Percentiles rank a stretch among this genome's conserved stretches.
phyloP scores from a whole-genome alignment of 192 early-diverging fungal genomes.

The Coemansia sp. region DNA sequence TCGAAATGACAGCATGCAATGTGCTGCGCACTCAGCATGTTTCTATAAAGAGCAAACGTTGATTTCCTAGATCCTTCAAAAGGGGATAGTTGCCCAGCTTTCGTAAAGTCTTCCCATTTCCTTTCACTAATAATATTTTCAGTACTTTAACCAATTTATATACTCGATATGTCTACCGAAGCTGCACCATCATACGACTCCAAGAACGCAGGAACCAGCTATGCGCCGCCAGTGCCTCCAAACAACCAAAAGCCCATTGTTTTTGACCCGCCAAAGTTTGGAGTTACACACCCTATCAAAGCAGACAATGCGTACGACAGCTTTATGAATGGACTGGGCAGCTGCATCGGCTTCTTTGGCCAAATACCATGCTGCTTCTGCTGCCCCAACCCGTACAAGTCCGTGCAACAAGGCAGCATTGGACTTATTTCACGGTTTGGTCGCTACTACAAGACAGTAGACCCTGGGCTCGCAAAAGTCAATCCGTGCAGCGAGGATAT shows the following conservation, averaged over 20 bases:
- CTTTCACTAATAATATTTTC: too few relatives aligned
- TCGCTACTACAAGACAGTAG: constrained; percentile 57
- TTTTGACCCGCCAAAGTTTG: constrained; percentile 26
- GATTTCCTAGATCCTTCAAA: too few relatives aligned
- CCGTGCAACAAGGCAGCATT: constrained; percentile 49
- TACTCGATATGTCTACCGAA: constrained; percentile 1
- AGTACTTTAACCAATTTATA: too few relatives aligned
- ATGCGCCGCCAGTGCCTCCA: constrained; percentile 15
- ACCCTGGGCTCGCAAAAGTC: constrained; percentile 57
- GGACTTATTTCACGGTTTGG: constrained; percentile 53
- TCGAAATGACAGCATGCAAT: too few relatives aligned
- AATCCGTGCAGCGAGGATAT: constrained; percentile 52
- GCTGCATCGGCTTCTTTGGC: constrained; percentile 39
- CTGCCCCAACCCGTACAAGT: constrained; percentile 54
- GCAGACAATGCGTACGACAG: constrained; percentile 30
- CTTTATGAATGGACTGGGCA: constrained; percentile 37
- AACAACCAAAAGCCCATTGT: neutral
- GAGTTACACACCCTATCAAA: constrained; percentile 24
- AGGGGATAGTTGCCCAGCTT: too few relatives aligned
- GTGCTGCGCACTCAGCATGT: too few relatives aligned
- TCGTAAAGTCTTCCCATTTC: too few relatives aligned
- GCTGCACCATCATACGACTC: constrained; percentile 15
- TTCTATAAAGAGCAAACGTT: too few relatives aligned
- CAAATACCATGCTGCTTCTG: constrained; percentile 54
- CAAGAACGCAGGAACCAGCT: constrained; percentile 17